These are phyloP conservation scores for Talinum fruticosum DNA, from an alignment of 148 eudicot species.

Conservation along the genomic window DNA sequence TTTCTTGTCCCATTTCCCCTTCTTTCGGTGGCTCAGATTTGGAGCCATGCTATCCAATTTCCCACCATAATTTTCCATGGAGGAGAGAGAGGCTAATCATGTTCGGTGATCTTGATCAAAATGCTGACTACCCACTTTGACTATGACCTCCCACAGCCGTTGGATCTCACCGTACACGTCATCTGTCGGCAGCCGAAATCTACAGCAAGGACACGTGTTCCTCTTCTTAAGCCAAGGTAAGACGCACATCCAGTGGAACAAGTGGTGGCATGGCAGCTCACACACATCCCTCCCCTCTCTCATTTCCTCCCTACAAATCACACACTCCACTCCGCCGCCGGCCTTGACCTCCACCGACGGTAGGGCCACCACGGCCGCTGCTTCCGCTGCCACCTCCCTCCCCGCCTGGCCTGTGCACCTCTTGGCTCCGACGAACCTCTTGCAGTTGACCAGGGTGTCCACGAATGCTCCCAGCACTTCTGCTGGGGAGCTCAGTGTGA, in stretches of 20 bases:
- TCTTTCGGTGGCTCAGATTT: slow-evolving; percentile 12
- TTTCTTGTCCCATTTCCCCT: neutral
- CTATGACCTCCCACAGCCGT: slow-evolving; percentile 66
- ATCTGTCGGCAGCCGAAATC: slow-evolving; percentile 62
- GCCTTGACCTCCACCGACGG: slow-evolving; percentile 48
- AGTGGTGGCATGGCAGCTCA: slow-evolving; percentile 71
- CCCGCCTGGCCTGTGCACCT: slow-evolving; percentile 29
- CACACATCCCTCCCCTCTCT: slow-evolving; percentile 74
- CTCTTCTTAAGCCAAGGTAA: slow-evolving; percentile 70
- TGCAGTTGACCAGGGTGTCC: slow-evolving; percentile 47
- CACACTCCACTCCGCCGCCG: slow-evolving; percentile 50
- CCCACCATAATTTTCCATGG: neutral
- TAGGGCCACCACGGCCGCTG: slow-evolving; percentile 48
- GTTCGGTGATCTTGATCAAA: neutral
- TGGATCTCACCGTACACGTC: slow-evolving; percentile 70
- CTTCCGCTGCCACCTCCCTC: slow-evolving; percentile 38
- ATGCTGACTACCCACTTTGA: slow-evolving; percentile 26
- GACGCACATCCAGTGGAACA: slow-evolving; percentile 84
- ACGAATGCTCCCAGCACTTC: slow-evolving; percentile 40
- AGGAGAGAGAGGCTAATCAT: neutral
- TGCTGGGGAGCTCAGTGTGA: slow-evolving; percentile 19
- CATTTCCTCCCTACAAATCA: slow-evolving; percentile 75
- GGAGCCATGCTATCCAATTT: neutral
- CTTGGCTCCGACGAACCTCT: slow-evolving; percentile 38
- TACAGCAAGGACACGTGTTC: slow-evolving; percentile 87